phyloP scores from a whole-genome alignment of 441 rosid genomes.

The Sinapis alba region DNA sequence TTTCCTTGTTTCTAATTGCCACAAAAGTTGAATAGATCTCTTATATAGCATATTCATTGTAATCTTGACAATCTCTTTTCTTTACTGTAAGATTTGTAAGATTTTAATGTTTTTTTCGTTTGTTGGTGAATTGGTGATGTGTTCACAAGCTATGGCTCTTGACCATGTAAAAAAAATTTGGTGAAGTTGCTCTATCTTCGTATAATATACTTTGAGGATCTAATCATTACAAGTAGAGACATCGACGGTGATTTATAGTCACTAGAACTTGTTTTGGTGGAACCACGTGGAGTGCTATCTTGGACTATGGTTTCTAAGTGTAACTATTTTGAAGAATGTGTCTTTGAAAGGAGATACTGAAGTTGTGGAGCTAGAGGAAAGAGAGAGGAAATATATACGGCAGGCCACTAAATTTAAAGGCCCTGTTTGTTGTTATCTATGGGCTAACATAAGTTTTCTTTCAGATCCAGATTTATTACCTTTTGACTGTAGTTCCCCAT shows the following conservation, averaged over 20 bases:
- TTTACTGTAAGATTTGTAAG: too few relatives aligned
- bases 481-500: not conserved
- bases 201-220: not conserved
- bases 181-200: too few relatives aligned
- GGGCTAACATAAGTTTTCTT: not conserved
- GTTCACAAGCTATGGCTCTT: too few relatives aligned
- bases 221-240: not conserved
- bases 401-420: not conserved
- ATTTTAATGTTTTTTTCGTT: too few relatives aligned
- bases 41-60: too few relatives aligned
- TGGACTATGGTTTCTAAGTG: conserved; percentile 10
- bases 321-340: conserved; percentile 1
- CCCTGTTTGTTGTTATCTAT: not conserved
- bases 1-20: too few relatives aligned
- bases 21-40: too few relatives aligned
- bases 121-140: too few relatives aligned
- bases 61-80: too few relatives aligned
- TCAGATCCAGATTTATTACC: not conserved
- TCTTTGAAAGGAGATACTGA: not conserved
- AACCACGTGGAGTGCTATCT: conserved; percentile 7
- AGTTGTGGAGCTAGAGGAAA: conserved; percentile 1
- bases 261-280: conserved; percentile 16
- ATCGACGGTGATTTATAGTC: conserved; percentile 1
- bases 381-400: not conserved
- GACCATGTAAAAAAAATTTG: too few relatives aligned